A percentile compares a stretch with the other conserved stretches of the same genome.
Conservation (phyloP, 2,329 filamentous ascomycete genomes). For the Colletotrichum orbiculare region DNA sequence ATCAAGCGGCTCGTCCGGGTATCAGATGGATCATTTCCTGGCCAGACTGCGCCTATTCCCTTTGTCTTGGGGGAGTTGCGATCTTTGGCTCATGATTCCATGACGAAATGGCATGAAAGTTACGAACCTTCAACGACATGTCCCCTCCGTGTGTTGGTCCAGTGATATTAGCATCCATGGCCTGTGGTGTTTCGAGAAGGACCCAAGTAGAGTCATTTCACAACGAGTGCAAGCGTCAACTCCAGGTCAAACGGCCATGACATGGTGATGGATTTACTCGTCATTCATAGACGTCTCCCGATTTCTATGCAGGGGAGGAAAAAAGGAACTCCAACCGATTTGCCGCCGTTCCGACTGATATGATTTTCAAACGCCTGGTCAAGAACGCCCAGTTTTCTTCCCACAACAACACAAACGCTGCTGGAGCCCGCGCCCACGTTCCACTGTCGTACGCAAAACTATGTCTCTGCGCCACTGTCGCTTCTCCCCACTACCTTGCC, state of each 20-base stretch:
- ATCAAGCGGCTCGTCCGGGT: slow-evolving; percentile 23
- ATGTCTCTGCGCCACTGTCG: no score
- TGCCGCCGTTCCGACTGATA: no score
- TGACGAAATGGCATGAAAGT: slow-evolving; percentile 40
- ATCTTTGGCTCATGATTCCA: slow-evolving; percentile 39
- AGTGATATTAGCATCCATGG: background rate
- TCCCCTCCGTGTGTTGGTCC: background rate
- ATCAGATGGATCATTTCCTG: slow-evolving; percentile 39
- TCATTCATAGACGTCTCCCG: slow-evolving; percentile 15
- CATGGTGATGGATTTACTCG: slow-evolving; percentile 3
- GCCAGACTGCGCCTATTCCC: slow-evolving; percentile 36
- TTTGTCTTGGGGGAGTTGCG: slow-evolving; percentile 32
- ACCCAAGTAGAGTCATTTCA: no score
- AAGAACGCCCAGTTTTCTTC: no score
- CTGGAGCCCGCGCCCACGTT: no score
- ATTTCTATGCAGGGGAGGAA: background rate
- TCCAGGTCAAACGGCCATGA: background rate
- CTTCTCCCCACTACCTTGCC: no score
- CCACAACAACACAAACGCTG: no score
- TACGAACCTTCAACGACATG: slow-evolving; percentile 32
- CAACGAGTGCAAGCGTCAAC: background rate
- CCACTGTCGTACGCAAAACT: no score
- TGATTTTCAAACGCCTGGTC: no score
- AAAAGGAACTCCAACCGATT: background rate
- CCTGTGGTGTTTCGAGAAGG: background rate